Evolutionary conservation across 345 rosid species (phyloP).

Genomic region (Citrus hindsii): DNA sequence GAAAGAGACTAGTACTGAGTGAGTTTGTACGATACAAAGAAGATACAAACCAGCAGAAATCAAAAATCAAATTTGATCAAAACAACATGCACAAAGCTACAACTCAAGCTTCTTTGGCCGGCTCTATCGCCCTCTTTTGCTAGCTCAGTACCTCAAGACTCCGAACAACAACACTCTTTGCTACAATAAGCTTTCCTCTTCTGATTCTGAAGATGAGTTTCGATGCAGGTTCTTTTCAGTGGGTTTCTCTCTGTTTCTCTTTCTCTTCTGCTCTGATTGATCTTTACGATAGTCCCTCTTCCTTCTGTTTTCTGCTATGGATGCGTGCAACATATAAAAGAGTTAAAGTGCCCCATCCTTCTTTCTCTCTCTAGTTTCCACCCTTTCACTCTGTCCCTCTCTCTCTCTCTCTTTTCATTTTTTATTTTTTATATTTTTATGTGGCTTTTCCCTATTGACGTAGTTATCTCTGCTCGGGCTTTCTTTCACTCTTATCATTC

Average conservation of each 20-base stretch:
- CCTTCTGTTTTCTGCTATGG: slow-evolving; percentile 20
- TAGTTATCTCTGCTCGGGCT: slow-evolving; percentile 22
- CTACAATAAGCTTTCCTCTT: slow-evolving; percentile 17
- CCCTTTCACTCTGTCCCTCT: neutral
- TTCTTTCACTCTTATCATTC: neutral
- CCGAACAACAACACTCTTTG: slow-evolving; percentile 14
- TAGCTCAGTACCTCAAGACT: neutral
- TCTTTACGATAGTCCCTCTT: neutral
- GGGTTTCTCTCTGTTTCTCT: neutral
- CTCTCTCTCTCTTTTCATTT: slow-evolving; percentile 13
- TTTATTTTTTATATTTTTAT: slow-evolving; percentile 5
- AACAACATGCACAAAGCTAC: neutral
- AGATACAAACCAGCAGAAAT: slow-evolving; percentile 12
- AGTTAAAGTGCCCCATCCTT: slow-evolving; percentile 30
- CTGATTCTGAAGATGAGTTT: slow-evolving; percentile 6
- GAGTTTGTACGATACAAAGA: neutral
- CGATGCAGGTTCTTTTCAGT: neutral
- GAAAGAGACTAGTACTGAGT: neutral
- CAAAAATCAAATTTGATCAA: slow-evolving; percentile 5
- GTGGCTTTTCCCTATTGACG: slow-evolving; percentile 31
- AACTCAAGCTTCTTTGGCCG: neutral
- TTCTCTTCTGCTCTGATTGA: neutral
- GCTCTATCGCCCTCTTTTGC: neutral
- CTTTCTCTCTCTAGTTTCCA: neutral
- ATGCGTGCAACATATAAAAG: slow-evolving; percentile 67